These are phyloP conservation scores for Ricinus communis DNA, from an alignment of 345 rosid genomes.

Conservation along the genomic window DNA sequence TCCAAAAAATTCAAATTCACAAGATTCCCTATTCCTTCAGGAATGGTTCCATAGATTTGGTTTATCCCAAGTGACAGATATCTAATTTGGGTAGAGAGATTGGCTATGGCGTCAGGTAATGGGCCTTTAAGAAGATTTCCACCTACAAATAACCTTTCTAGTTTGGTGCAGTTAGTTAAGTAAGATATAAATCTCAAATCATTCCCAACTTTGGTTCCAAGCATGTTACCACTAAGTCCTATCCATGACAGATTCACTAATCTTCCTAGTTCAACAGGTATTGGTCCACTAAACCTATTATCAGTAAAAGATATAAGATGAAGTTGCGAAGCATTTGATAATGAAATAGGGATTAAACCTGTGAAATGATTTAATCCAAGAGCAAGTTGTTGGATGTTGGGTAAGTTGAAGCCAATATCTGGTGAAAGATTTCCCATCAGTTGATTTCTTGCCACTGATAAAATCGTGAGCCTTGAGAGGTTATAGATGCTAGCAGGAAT, in stretches of 20 bases:
- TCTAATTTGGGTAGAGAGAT: neutral
- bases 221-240: neutral
- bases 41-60: conserved; percentile 19
- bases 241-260: neutral
- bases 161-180: conserved; percentile 18
- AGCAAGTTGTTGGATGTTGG: neutral
- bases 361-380: neutral
- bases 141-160: neutral
- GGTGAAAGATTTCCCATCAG: conserved; percentile 31
- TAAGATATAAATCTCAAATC: conserved; percentile 24
- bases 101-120: conserved; percentile 12
- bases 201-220: conserved; percentile 15
- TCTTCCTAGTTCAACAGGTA: conserved; percentile 20
- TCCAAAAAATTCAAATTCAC: neutral
- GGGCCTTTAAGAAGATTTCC: neutral
- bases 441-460: accelerated
- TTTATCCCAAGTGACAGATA: neutral
- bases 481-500: conserved; percentile 9
- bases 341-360: conserved; percentile 14
- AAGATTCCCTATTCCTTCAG: conserved; percentile 19
- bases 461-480: neutral
- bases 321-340: conserved; percentile 21
- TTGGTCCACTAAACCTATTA: neutral
- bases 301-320: accelerated
- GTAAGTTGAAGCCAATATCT: conserved; percentile 13